Percentiles rank a stretch among this genome's conserved stretches.
Conservation (phyloP, 2,329 filamentous ascomycete genomes). For the Beauveria caledonica region DNA sequence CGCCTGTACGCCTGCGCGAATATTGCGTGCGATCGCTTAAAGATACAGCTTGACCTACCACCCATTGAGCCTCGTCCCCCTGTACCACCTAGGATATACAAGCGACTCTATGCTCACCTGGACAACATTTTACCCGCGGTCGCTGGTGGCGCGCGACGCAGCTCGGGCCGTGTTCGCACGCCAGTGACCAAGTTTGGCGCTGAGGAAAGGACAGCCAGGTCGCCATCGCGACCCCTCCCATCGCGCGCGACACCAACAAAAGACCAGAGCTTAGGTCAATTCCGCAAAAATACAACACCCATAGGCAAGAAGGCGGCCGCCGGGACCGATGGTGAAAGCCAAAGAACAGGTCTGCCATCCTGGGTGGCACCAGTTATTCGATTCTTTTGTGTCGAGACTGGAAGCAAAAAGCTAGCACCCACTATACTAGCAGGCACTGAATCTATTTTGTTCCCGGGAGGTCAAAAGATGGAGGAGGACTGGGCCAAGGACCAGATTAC, state of each 20-base stretch:
- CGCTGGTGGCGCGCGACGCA: constrained; percentile 23
- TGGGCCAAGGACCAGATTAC: constrained; percentile 42
- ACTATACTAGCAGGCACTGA: constrained; percentile 70
- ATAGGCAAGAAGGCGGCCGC: constrained; percentile 16
- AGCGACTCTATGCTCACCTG: constrained; percentile 73
- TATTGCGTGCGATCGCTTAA: constrained; percentile 80
- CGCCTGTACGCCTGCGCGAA: constrained; percentile 77
- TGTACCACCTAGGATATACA: constrained; percentile 72
- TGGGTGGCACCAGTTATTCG: constrained; percentile 67
- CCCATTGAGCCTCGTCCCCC: constrained; percentile 68
- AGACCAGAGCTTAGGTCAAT: constrained; percentile 34
- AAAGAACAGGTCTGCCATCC: constrained; percentile 37
- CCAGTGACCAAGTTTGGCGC: constrained; percentile 25
- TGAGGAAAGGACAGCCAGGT: constrained; percentile 16
- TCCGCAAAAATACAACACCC: constrained; percentile 30
- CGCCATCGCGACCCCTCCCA: constrained; percentile 26
- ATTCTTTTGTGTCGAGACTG: constrained; percentile 51
- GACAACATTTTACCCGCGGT: constrained; percentile 57
- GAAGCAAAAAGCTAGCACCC: constrained; percentile 54
- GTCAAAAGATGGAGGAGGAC: constrained; percentile 37
- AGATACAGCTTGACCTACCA: constrained; percentile 67
- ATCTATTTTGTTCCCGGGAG: constrained; percentile 37
- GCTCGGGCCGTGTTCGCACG: constrained; percentile 24
- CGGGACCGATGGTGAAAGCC: constrained; percentile 27
- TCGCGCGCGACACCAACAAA: constrained; percentile 40